Conservation (phyloP, 2,329 filamentous ascomycete species). For the Paecilomyces niveus region DNA sequence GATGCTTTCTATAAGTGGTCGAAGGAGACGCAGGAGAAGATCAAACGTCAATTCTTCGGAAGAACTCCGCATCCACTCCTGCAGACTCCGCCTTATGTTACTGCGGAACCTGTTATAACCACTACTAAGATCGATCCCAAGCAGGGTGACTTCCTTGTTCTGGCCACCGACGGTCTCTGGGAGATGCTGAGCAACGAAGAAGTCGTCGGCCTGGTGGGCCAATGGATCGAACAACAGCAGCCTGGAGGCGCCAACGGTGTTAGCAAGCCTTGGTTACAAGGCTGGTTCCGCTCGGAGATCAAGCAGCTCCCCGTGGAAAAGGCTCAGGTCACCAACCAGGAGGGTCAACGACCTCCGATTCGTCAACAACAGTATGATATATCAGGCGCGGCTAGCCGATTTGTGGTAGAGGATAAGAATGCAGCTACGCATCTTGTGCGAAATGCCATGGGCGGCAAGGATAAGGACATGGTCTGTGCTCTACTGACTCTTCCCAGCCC, state of each 20-base stretch:
- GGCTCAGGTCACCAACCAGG: conserved; percentile 37
- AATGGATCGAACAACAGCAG: conserved; percentile 82
- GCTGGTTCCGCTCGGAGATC: conserved; percentile 56
- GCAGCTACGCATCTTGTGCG: conserved; percentile 91
- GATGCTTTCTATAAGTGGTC: conserved; percentile 98
- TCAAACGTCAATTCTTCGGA: conserved; percentile 83
- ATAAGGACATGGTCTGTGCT: conserved; percentile 88
- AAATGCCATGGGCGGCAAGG: conserved; percentile 88
- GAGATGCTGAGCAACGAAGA: conserved; percentile 99
- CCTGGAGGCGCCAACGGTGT: conserved; percentile 30
- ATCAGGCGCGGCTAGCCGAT: conserved; percentile 61
- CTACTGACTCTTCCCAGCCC: conserved; percentile 85
- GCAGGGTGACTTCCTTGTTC: conserved; percentile 88
- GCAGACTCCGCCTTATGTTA: conserved; percentile 93
- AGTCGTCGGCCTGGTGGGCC: conserved; percentile 89
- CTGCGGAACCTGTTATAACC: conserved; percentile 88
- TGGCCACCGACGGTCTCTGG: conserved; percentile 96
- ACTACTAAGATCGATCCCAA: conserved; percentile 86
- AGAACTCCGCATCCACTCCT: conserved; percentile 68
- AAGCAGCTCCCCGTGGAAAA: conserved; percentile 70
- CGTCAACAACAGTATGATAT: conserved; percentile 89
- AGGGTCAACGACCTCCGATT: conserved; percentile 75
- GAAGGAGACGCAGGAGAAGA: conserved; percentile 70
- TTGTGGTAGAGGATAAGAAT: conserved; percentile 91
- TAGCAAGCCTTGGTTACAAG: conserved; percentile 58